Evolutionary conservation across 352 stramenopile species (phyloP), one percentile per base, ranked within the genome.

Genomic region (Phytophthora macrochlamydospora): DNA sequence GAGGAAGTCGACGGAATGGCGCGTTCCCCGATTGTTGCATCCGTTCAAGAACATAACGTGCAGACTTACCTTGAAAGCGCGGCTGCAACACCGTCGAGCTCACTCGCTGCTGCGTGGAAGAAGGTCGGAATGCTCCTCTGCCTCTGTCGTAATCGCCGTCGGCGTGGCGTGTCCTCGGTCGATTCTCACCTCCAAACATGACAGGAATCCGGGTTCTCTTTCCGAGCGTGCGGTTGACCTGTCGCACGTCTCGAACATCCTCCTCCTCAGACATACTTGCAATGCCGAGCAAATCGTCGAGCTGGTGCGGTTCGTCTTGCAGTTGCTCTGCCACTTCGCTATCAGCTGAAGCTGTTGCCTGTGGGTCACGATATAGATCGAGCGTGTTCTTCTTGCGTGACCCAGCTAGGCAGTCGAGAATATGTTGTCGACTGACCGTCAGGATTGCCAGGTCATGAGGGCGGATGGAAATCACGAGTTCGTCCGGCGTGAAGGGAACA

Each of bases 1-100:
- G 43, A 6, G 51, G 43, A 4, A 32, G 1, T 0, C 33, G 5
- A 2, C 45, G 51, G 31, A 67, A 67, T 3, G 3, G 44, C 3
- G 33, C 49, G 31, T 67, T 33, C 24, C 24, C 38, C 1, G 35
- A 56, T n/a, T 67, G 51, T 48, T 67, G 59, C 12, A 61, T 52
- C 13, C 31, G 29, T n/a, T 66, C 43, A 56, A 67, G 40, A n/a
- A 67, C 9, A 35, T 31, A 67, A 14, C 14, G 43, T 3, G 30
- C 14, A 40, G 31, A 48, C 51, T 60, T 67, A 67, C 59, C 59
- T 52, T 61, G 51, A 18, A 59, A 51, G 4, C 38, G 4, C 1
- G 2, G 0, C 9, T 57, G 42, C 5, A 61, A 11, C 1, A 60
- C 43, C 0, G 44, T 40, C 3, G 31, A 18, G 29, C 43, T 37